Conservation (phyloP, 1,139 yeast genomes). For the Hanseniaspora gamundiae region DNA sequence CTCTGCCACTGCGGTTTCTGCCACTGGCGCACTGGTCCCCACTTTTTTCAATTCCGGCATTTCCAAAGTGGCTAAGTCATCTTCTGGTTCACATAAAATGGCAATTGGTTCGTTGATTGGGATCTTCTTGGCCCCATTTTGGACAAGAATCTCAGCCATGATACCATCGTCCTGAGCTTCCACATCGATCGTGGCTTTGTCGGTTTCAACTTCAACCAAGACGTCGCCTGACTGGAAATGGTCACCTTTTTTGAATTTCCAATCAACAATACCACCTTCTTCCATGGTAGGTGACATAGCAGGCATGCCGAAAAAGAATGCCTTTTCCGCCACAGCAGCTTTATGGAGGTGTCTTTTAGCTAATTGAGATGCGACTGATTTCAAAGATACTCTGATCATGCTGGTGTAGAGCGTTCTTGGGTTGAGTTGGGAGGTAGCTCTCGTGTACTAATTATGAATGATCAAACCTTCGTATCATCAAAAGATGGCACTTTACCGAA, state of each 20-base stretch:
- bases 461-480: no score
- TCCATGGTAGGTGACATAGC: conserved; percentile 99
- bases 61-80: conserved; percentile 55
- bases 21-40: conserved; percentile 15
- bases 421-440: neutral
- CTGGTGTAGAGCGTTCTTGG: neutral
- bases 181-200: conserved; percentile 85
- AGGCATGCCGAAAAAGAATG: conserved; percentile 75
- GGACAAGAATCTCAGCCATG: conserved; percentile 60
- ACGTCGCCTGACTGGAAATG: conserved; percentile 75
- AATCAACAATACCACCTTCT: conserved; percentile 87
- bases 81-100: conserved; percentile 74
- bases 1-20: conserved; percentile 11
- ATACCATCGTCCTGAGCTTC: conserved; percentile 91
- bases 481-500: no score
- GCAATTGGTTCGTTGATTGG: conserved; percentile 90
- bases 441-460: no score
- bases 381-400: conserved; percentile 1
- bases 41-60: conserved; percentile 35
- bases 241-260: conserved; percentile 85
- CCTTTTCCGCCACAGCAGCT: conserved; percentile 22
- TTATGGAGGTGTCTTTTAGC: conserved; percentile 16
- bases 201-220: conserved; percentile 80
- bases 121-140: conserved; percentile 65
- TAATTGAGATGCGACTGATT: neutral